Base-by-base conservation (phyloP, 768 basidiomycete genomes). In the Lactarius hengduanensis region DNA sequence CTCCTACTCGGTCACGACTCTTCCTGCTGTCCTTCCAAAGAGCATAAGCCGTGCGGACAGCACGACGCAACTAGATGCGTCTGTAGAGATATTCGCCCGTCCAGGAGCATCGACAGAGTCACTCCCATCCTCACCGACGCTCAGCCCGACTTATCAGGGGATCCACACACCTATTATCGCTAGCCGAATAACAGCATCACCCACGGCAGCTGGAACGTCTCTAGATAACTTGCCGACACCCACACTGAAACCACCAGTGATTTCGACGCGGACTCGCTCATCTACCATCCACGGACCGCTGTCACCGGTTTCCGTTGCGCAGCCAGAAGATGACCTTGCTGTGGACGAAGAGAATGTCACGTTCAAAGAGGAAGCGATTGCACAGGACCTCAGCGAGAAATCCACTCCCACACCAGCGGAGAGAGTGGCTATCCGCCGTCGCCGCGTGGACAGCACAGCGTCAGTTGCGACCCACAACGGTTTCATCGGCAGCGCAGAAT, bases 91-190 rank as follows among this genome's bases (percentile, higher is more conserved):
- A 20, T 88, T 94, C 76, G 89, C 86, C 28, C 84, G 93, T 57
- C 91, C 94, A 18, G 87, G 83, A 13, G 82, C 84, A 60, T 90
- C 89, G 15, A 93, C 92, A 8, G 91, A 92, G 78, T 86, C 85
- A 66, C 78, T 91, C 11, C 83, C 83, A 13, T 71, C 73, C 13
- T 73, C 77, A 34, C 74, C 76, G 22, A 20, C 60, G n/a, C 26
- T 61, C 58, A 41, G 57, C 16, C 83, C 83, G 4, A 63, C 72
- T 41, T 74, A 76, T 41, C 74, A 75, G n/a, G 47, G 57, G 0
- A 11, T 63, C 20, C 57, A 34, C 50, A 59, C 57, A 3, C 60
- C 56, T 28, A 30, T 62, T 7, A 26, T 62, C 30, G n/a, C 34
- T 18, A 26, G 26, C 32, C 32, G 18, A 4, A 26, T 20, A 1